phyloP scores from a whole-genome alignment of 1,139 yeast genomes.

The Blastobotrys proliferans region DNA sequence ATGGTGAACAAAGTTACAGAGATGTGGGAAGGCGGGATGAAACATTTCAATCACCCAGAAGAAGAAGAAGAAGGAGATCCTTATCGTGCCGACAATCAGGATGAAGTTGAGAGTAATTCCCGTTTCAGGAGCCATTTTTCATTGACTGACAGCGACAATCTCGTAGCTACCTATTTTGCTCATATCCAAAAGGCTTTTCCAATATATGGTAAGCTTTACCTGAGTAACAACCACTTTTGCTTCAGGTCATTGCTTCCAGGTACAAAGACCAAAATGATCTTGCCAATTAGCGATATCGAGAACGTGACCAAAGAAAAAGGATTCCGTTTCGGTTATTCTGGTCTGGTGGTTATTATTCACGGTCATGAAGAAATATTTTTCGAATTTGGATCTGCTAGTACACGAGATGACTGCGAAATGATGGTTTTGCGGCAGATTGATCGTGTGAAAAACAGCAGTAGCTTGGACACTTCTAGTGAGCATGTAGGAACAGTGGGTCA shows the following conservation, averaged over 20 bases:
- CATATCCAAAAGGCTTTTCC: constrained; percentile 72
- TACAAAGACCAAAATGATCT: constrained; percentile 71
- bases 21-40: constrained; percentile 62
- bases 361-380: constrained; percentile 75
- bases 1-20: constrained; percentile 42
- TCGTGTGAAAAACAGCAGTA: not conserved
- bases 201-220: constrained; percentile 73
- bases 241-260: constrained; percentile 81
- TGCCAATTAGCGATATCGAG: constrained; percentile 72
- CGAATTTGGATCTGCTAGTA: constrained; percentile 63
- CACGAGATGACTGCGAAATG: constrained; percentile 70
- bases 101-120: constrained; percentile 44
- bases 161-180: constrained; percentile 68
- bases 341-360: constrained; percentile 60
- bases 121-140: constrained; percentile 67
- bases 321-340: constrained; percentile 61
- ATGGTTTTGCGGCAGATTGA: constrained; percentile 53
- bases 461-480: constrained; percentile 8
- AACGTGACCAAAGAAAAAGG: constrained; percentile 63
- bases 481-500: not conserved
- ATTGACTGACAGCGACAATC: constrained; percentile 45
- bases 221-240: constrained; percentile 64
- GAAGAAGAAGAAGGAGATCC: constrained; percentile 20
- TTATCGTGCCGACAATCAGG: constrained; percentile 45
- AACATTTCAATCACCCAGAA: constrained; percentile 44